Evolutionary conservation across 148 eudicot species (phyloP).

Genomic region (Rhododendron griersonianum): DNA sequence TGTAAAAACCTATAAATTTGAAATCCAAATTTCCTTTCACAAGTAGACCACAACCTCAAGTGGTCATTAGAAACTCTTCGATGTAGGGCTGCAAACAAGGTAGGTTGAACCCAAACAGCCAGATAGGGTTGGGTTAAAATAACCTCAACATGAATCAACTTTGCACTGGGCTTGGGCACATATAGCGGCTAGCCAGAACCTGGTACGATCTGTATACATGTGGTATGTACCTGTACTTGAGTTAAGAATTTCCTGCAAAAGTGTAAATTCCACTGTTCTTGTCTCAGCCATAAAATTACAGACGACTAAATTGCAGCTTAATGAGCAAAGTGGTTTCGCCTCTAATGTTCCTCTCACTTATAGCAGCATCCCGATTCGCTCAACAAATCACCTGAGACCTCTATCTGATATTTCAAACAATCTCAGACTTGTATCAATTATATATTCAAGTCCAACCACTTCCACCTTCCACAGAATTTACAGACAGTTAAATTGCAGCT

Average conservation of each 20-base stretch:
- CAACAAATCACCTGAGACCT: not conserved
- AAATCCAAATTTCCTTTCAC: not conserved
- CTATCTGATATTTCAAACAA: not conserved
- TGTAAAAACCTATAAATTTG: not conserved
- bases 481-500: not conserved
- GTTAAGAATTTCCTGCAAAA: not conserved
- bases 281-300: not conserved
- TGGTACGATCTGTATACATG: not conserved
- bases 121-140: not conserved
- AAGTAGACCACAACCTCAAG: not conserved
- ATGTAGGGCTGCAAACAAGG: not conserved
- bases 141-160: not conserved
- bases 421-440: not conserved
- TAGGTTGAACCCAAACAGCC: not conserved
- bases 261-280: not conserved
- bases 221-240: not conserved
- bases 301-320: not conserved
- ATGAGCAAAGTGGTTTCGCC: not conserved
- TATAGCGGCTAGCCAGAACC: not conserved
- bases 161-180: not conserved
- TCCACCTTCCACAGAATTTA: not conserved
- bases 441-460: not conserved
- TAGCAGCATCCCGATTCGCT: not conserved
- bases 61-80: not conserved
- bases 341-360: slow-evolving; percentile 4